Evolutionary conservation across 306 rosid genomes (phyloP).

Genomic region (Fragaria vesca): DNA sequence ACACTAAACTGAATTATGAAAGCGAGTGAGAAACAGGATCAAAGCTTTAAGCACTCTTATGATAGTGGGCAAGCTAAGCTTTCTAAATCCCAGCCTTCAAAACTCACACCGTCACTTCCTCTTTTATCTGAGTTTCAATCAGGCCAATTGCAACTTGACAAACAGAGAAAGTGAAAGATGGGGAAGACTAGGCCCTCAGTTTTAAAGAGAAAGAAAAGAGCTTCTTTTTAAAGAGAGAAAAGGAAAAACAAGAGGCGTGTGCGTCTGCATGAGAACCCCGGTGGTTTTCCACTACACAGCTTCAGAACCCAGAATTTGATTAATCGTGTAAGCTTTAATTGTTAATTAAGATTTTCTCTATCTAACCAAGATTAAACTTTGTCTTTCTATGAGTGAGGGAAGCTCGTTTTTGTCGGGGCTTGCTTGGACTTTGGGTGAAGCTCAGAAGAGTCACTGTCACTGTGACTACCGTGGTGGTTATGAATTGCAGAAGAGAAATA

Average conservation of each 20-base stretch:
- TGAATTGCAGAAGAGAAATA: neutral
- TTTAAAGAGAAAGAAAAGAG: constrained; percentile 14
- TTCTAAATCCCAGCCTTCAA: constrained; percentile 3
- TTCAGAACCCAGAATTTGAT: constrained; percentile 13
- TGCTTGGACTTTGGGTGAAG: constrained; percentile 11
- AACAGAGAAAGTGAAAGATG: constrained; percentile 34
- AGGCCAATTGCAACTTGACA: constrained; percentile 31
- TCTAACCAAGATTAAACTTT: constrained; percentile 13
- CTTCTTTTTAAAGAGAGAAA: constrained; percentile 26
- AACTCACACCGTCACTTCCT: constrained; percentile 11
- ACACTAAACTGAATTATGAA: neutral
- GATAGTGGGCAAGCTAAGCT: constrained; percentile 10
- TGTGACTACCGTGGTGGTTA: neutral
- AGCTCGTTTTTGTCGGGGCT: constrained; percentile 25
- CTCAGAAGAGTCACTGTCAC: neutral
- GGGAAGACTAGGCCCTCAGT: constrained; percentile 22
- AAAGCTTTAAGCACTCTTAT: constrained; percentile 15
- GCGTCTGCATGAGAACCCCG: constrained; percentile 33
- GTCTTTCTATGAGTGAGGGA: neutral
- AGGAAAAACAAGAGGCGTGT: constrained; percentile 24
- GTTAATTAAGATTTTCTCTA: neutral
- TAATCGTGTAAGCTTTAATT: neutral
- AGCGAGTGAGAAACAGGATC: neutral
- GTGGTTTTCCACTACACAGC: constrained; percentile 14
- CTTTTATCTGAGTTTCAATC: constrained; percentile 29